A percentile compares a stretch with the other conserved stretches of the same genome.
These are phyloP conservation scores for Phialophora chinensis DNA, from an alignment of 2,329 filamentous ascomycete species.

Conservation along the genomic window DNA sequence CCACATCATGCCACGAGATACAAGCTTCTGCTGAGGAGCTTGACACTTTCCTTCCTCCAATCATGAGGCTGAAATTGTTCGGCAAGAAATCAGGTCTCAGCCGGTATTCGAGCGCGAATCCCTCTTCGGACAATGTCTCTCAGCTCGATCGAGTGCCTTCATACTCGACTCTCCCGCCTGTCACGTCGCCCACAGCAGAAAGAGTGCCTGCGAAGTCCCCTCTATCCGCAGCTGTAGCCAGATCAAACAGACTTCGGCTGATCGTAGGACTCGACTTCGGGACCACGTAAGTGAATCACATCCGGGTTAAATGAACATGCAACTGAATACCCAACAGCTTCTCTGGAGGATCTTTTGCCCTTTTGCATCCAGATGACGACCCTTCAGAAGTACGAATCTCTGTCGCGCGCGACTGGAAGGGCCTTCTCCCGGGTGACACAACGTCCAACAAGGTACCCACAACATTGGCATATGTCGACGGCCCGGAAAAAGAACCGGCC, in stretches of 20 bases:
- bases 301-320: neutral
- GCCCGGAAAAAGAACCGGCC: neutral
- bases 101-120: neutral
- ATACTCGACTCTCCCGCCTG: neutral
- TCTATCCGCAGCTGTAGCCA: neutral
- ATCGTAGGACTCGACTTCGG: neutral
- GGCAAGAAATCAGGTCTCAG: neutral
- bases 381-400: neutral
- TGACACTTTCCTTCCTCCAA: neutral
- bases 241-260: neutral
- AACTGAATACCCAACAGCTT: neutral
- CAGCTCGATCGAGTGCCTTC: neutral
- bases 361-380: neutral
- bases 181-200: neutral
- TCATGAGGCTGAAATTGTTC: neutral
- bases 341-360: neutral
- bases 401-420: neutral
- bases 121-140: neutral
- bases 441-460: neutral
- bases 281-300: neutral
- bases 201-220: neutral
- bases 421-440: conserved; percentile 1
- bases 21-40: too few relatives aligned
- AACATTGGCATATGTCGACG: neutral
- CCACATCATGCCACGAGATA: too few relatives aligned